These are phyloP conservation scores for Handroanthus guayacan DNA, from an alignment of 257 asterid species.

Conservation along the genomic window DNA sequence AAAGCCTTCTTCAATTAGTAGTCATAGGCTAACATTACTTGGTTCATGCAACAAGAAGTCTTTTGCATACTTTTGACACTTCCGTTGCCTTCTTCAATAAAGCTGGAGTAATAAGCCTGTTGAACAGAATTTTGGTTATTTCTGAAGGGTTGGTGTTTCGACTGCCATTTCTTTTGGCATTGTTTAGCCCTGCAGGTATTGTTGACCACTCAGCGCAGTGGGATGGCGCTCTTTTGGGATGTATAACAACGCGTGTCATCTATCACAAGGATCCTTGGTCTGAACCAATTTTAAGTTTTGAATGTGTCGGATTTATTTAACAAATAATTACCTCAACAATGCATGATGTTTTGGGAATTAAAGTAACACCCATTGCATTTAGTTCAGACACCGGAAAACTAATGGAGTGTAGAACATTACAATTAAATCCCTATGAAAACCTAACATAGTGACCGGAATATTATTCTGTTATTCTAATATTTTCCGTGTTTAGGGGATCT, in stretches of 20 bases:
- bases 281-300: neutral
- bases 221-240: neutral
- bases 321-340: too few species aligned
- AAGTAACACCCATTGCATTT: too few species aligned
- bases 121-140: conserved; percentile 1
- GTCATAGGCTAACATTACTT: neutral
- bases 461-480: too few species aligned
- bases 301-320: neutral
- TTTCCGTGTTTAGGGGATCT: too few species aligned
- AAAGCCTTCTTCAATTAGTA: neutral
- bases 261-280: neutral
- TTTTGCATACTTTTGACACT: neutral
- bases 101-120: neutral
- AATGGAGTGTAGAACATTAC: too few species aligned
- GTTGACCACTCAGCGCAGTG: neutral
- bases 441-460: too few species aligned
- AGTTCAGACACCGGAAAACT: too few species aligned
- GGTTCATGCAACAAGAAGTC: neutral
- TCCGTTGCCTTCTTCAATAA: conserved; percentile 14
- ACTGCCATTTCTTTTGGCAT: neutral
- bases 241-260: neutral
- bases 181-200: neutral
- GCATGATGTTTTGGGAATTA: too few species aligned
- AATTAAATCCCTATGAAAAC: too few species aligned
- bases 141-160: neutral